A percentile compares a stretch with the other conserved stretches of the same genome.
Evolutionary conservation across 2,329 filamentous ascomycete species (phyloP).

Genomic region (Xylaria sp.): DNA sequence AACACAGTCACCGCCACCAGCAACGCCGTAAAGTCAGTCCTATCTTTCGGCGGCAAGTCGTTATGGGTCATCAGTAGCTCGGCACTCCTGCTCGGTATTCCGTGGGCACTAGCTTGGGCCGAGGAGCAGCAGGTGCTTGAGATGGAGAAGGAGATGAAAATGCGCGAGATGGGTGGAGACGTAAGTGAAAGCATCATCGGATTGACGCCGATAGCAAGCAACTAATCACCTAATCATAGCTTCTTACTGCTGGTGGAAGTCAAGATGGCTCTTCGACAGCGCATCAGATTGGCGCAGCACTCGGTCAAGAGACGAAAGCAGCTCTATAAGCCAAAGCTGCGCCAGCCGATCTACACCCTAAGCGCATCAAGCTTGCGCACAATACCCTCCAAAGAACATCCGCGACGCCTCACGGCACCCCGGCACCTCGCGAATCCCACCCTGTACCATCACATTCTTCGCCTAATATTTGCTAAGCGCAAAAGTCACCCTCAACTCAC

Average conservation of each 20-base stretch:
- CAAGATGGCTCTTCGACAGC: slow-evolving; percentile 49
- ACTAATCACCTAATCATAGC: slow-evolving; percentile 34
- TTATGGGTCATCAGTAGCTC: slow-evolving; percentile 92
- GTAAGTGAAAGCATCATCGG: slow-evolving; percentile 35
- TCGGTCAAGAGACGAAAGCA: slow-evolving; percentile 56
- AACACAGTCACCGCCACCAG: slow-evolving; percentile 62
- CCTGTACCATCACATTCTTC: slow-evolving; percentile 23
- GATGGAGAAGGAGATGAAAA: slow-evolving; percentile 97
- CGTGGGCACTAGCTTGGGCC: slow-evolving; percentile 88
- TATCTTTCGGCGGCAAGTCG: slow-evolving; percentile 80
- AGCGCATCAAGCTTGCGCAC: not conserved
- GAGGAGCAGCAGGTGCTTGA: slow-evolving; percentile 97
- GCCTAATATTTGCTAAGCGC: slow-evolving; percentile 12
- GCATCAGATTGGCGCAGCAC: slow-evolving; percentile 55
- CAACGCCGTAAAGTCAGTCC: slow-evolving; percentile 62
- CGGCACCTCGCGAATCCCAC: not conserved
- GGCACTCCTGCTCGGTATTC: slow-evolving; percentile 86
- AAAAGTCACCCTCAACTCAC: slow-evolving; percentile 1
- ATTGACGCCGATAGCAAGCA: not conserved
- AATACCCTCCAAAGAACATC: not conserved
- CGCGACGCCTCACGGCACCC: not conserved
- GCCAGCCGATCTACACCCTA: not conserved
- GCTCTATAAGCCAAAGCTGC: slow-evolving; percentile 50
- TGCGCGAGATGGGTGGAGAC: slow-evolving; percentile 90
- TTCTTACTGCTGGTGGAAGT: slow-evolving; percentile 55